Evolutionary conservation across 192 early-diverging fungal species (phyloP), one percentile per base, ranked within the genome.

Genomic region (Coemansia sp.): DNA sequence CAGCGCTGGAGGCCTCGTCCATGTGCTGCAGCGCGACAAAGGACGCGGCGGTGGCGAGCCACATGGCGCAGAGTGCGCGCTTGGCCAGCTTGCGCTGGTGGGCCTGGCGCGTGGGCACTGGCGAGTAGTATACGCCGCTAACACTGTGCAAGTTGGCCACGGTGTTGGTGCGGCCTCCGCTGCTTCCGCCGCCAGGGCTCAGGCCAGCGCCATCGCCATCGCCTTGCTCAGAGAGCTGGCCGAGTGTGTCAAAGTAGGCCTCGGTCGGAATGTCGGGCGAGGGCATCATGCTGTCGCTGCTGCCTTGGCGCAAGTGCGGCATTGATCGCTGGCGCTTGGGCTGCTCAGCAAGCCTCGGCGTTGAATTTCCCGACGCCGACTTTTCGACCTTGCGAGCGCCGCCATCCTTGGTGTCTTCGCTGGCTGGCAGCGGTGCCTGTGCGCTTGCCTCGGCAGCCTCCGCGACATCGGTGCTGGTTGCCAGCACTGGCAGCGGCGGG

Each of bases 321-420:
- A 82, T 82, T 37, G 79, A 82, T 20, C 73, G 70, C 60, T 76
- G 79, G 16, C 79, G 79, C 64, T 70, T 69, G 35, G 70, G 70
- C 63, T 43, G 41, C 28, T 33, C 62, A 4, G 58, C 1, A 6
- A 34, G 26, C 26, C 43, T 36, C 2, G 59, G 28, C 12, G n/a
- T 52, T 3, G 53, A 16, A 6, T 9, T 36, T 0, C 56, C 56
- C 18, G 31, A 37, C 18, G 7, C 34, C 0, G 56, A 18, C 56
- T 58, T 37, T 37, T 58, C 56, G 11, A 31, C 0, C 10, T 37
- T 37, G 34, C 34, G 33, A 33, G 18, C 56, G 4, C n/a, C 16
- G 4, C n/a, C 31, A n/a, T 21, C 56, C 10, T 16, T 21, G 3
- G 56, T 1, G 20, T 34, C 34, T 36, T 58, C n/a, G 33, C 34